Conservation (phyloP, 768 basidiomycete species). For the Kwoniella dendrophila region DNA sequence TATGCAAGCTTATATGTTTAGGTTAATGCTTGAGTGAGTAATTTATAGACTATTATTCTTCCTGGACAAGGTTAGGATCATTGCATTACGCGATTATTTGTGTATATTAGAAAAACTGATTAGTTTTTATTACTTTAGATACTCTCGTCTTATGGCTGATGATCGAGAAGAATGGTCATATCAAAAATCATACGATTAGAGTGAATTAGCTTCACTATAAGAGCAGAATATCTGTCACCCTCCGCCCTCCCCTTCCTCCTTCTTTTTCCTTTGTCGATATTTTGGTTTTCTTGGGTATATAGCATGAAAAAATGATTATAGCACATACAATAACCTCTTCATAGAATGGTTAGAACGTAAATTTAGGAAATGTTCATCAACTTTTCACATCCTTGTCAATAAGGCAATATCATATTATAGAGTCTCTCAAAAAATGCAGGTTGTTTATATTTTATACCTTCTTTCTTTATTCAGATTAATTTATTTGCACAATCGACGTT, state of each 20-base stretch:
- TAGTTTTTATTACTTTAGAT: constrained; percentile 14
- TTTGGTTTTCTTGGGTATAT: neutral
- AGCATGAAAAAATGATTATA: neutral
- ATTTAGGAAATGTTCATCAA: too few relatives aligned
- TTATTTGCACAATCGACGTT: too few relatives aligned
- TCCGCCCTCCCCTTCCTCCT: neutral
- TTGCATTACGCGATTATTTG: neutral
- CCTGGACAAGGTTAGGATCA: neutral
- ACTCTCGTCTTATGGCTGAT: constrained; percentile 39
- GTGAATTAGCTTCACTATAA: neutral
- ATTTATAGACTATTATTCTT: neutral
- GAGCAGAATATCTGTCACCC: neutral
- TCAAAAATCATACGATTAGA: constrained; percentile 25
- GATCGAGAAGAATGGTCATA: constrained; percentile 45
- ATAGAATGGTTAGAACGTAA: too few relatives aligned
- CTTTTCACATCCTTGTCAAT: too few relatives aligned
- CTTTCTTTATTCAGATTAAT: too few relatives aligned
- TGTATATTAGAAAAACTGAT: neutral
- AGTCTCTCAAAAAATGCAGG: too few relatives aligned
- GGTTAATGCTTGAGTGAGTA: constrained; percentile 53
- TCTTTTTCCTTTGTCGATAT: neutral
- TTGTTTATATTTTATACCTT: too few relatives aligned
- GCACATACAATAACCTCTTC: neutral
- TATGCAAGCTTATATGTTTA: constrained; percentile 56
- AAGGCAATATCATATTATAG: too few relatives aligned